Base-by-base conservation (phyloP, 495 filamentous ascomycete species). In the Chaetomium fimeti region DNA sequence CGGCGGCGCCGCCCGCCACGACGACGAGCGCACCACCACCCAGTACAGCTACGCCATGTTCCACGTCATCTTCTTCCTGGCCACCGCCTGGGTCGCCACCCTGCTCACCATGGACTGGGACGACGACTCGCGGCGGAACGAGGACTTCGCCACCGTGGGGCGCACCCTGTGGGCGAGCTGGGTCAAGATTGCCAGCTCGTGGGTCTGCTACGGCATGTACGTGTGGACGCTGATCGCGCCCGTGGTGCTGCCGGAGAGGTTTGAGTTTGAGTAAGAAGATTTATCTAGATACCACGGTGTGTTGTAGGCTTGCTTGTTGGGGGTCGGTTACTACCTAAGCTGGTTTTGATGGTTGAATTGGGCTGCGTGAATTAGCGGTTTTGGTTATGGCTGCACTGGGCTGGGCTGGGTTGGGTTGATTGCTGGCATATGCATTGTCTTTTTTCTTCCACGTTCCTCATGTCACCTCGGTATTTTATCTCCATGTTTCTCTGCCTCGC, bases 111-210 rank as follows among this genome's bases (percentile, higher is more conserved):
- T 92, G 79, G 90, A 89, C 64, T 81, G 93, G 71, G 84, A 91
- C 22, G 82, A 86, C 5, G 57, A 69, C n/a, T 78, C 76, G 28
- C 73, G 51, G 0, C 25, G 28, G 16, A 18, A 75, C 29, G 85
- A 89, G 48, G 87, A 92, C 69, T 97, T 98, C 75, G 89, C 90
- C 5, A 89, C 94, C 0, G 93, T 98, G 20, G 94, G 94, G 32
- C 81, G 94, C 55, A 97, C 93, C 22, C 94, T 97, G 79, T 96
- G 93, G 87, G 94, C 94, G 24, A 96, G 91, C 77, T 98, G 94
- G 94, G 92, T 97, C 68, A 98, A 98, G 87, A 98, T 98, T 75
- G 86, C 97, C 56, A 96, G 92, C 78, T 88, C 93, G 20, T 98
- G 94, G 94, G 88, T 94, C 53, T 98, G 95, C 77, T 98, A 98